Conservation (phyloP, 495 filamentous ascomycete species). For the Penicillium pancosmium region DNA sequence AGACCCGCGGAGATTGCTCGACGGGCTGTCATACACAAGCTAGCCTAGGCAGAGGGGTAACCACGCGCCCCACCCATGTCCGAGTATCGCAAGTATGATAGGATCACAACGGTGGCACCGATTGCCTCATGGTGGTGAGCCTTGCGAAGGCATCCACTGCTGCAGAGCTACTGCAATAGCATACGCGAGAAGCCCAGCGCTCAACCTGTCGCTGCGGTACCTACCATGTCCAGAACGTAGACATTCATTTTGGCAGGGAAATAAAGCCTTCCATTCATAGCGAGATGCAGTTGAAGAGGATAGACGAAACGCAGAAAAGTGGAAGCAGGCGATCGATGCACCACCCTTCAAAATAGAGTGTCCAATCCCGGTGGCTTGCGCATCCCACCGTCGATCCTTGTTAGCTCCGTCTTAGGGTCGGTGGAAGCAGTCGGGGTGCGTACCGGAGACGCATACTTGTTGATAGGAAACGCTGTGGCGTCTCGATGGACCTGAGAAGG, state of each 20-base stretch:
- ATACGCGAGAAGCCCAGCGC: neutral
- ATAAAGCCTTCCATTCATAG: neutral
- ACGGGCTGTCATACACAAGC: neutral
- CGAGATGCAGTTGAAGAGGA: neutral
- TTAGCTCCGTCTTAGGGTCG: neutral
- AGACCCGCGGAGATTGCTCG: conserved; percentile 1
- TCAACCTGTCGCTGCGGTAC: neutral
- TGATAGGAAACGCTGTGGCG: neutral
- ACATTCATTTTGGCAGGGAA: neutral
- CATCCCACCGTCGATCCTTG: conserved; percentile 9
- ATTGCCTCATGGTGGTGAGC: conserved; percentile 7
- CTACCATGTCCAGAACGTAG: neutral
- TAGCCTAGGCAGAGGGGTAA: neutral
- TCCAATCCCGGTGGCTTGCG: conserved; percentile 3
- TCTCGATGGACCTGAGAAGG: neutral
- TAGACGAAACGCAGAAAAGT: neutral
- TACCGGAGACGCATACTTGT: neutral
- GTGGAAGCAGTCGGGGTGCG: neutral
- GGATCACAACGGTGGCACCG: neutral
- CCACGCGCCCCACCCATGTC: conserved; percentile 1
- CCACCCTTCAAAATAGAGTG: neutral
- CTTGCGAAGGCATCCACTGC: conserved; percentile 8
- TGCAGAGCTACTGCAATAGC: conserved; percentile 7
- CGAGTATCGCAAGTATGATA: neutral
- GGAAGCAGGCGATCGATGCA: neutral